phyloP scores from a whole-genome alignment of 768 basidiomycete species.

The Fistulinella prunicolor region DNA sequence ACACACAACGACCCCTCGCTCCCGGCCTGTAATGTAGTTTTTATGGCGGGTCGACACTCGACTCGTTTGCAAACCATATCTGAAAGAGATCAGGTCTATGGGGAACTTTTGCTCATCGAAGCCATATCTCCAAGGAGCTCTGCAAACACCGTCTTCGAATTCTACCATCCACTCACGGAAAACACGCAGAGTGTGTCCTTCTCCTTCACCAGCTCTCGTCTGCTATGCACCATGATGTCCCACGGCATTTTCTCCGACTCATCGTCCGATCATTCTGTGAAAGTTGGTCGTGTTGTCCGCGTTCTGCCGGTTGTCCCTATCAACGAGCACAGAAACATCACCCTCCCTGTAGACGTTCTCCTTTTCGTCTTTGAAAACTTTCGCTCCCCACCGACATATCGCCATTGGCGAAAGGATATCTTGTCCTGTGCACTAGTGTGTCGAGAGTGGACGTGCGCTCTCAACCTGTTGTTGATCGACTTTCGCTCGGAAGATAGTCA shows the following conservation, averaged over 20 bases:
- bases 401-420: slow-evolving; percentile 3
- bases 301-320: background rate
- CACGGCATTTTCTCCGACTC: background rate
- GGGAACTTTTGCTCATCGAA: slow-evolving; percentile 1
- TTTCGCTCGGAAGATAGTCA: slow-evolving; percentile 2
- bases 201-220: slow-evolving; percentile 4
- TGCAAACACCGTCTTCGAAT: slow-evolving; percentile 4
- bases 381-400: background rate
- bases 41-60: background rate
- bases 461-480: slow-evolving; percentile 5
- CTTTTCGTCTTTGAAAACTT: slow-evolving; percentile 7
- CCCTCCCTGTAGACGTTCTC: slow-evolving; percentile 8
- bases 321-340: background rate
- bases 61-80: background rate
- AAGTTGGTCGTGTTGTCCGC: slow-evolving; percentile 5
- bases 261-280: background rate
- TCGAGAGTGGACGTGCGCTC: slow-evolving; percentile 11
- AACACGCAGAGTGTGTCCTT: slow-evolving; percentile 14
- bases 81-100: background rate
- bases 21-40: slow-evolving; percentile 1
- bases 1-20: background rate
- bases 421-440: slow-evolving; percentile 9
- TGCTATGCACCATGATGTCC: slow-evolving; percentile 1
- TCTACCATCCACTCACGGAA: slow-evolving; percentile 3
- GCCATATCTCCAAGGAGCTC: background rate